Percentiles rank a stretch among this genome's conserved stretches.
These are phyloP conservation scores for Backusella mclennaniae DNA, from an alignment of 192 early-diverging fungal species.

Conservation along the genomic window DNA sequence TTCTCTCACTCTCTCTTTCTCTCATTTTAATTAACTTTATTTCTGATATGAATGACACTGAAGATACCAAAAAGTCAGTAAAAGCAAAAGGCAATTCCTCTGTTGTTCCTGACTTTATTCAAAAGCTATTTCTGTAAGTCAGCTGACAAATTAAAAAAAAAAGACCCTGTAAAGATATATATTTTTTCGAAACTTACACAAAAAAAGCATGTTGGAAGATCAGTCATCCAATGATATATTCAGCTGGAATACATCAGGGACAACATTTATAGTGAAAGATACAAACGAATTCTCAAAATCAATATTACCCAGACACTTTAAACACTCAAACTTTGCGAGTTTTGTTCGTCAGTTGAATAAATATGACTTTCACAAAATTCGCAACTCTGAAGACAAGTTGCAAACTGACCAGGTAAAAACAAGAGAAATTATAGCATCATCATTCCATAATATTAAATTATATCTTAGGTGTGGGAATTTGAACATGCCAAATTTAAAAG, in stretches of 20 bases:
- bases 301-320: conserved; percentile 70
- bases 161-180: background rate
- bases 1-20: background rate
- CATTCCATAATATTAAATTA: background rate
- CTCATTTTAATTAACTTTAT: background rate
- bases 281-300: conserved; percentile 66
- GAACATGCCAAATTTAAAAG: conserved; percentile 17
- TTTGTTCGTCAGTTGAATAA: conserved; percentile 78
- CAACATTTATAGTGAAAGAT: conserved; percentile 72
- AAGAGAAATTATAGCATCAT: background rate
- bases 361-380: conserved; percentile 78
- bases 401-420: conserved; percentile 53
- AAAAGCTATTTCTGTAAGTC: conserved; percentile 22
- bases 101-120: conserved; percentile 22
- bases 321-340: conserved; percentile 69
- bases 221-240: conserved; percentile 52
- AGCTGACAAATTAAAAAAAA: background rate
- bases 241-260: conserved; percentile 61
- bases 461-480: conserved; percentile 16
- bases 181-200: background rate
- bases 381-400: conserved; percentile 42
- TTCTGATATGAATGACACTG: background rate
- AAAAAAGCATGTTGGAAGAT: conserved; percentile 68
- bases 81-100: background rate
- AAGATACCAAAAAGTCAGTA: background rate